Base-by-base conservation (phyloP, 371 early-diverging fungal genomes). In the Mortierella sp. region DNA sequence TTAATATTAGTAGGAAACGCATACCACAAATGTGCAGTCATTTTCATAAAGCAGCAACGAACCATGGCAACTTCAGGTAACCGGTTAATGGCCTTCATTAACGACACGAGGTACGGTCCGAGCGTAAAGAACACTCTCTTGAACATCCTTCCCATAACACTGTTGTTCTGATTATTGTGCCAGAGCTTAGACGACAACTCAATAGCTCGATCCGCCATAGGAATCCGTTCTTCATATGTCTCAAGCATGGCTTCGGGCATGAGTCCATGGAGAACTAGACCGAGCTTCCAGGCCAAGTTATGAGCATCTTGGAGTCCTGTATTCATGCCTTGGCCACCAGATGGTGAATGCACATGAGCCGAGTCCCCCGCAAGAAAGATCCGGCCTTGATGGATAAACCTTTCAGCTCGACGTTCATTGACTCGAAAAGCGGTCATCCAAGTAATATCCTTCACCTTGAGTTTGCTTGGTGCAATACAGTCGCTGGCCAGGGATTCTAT, bases 241-340 rank as follows among this genome's bases (percentile, higher is more conserved):
- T 57, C 60, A 51, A 75, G 29, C 16, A 75, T 15, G 4, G 64
- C 14, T 6, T 57, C 51, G 44, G 64, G 63, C 0, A 64, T 64
- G n/a, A 57, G 15, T 4, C 66, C 56, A 11, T 74, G 51, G 7
- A 81, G n/a, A 1, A 80, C 82, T n/a, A 77, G 51, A 5, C 81
- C 74, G 19, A 88, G 57, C 60, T 84, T 86, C 86, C 88, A 88
- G 3, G 80, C 81, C 44, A 88, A 43, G 46, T 84, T 83, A 46
- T 74, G 65, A 9, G 84, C 86, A 69, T 88, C 86, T 18, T 84
- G 85, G 5, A 86, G 50, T 21, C 88, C 88, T 2, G 82, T 81
- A 72, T 84, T 84, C 76, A 85, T 44, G 1, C 88, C 88, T 70
- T 81, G 82, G 3, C 86, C 86, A 9, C 85, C 85, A 5, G 81